These are phyloP conservation scores for Scleroderma bovista DNA, from an alignment of 768 basidiomycete genomes.

Conservation along the genomic window DNA sequence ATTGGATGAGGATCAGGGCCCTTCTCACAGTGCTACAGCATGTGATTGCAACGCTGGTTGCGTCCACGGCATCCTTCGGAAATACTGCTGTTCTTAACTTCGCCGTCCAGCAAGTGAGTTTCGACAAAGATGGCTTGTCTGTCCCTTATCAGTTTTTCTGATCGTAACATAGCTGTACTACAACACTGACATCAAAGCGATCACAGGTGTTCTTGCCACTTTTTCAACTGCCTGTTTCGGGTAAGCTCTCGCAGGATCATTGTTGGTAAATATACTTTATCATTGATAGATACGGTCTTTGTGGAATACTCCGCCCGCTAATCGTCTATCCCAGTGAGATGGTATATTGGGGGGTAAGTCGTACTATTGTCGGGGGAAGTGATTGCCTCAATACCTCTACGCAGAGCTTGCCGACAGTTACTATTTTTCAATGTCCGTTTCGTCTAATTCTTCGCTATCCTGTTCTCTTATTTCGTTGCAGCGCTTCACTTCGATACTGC, in stretches of 20 bases:
- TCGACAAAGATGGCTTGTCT: neutral
- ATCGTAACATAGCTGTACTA: conserved; percentile 51
- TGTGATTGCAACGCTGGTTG: conserved; percentile 50
- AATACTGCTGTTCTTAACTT: conserved; percentile 55
- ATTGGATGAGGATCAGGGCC: neutral
- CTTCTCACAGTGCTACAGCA: conserved; percentile 36
- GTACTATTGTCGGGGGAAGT: neutral
- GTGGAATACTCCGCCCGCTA: conserved; percentile 52
- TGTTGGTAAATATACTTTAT: neutral
- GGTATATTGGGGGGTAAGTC: conserved; percentile 53
- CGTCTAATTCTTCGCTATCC: neutral
- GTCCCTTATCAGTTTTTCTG: neutral
- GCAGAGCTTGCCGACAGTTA: conserved; percentile 52
- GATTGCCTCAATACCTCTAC: neutral
- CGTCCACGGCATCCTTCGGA: conserved; percentile 50
- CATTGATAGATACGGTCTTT: conserved; percentile 48
- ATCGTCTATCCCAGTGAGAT: conserved; percentile 60
- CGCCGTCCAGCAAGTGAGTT: conserved; percentile 49
- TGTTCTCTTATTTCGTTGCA: conserved; percentile 25
- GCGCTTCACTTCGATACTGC: conserved; percentile 45
- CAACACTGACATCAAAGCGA: conserved; percentile 47
- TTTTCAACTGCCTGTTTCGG: conserved; percentile 64
- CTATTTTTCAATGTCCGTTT: conserved; percentile 49
- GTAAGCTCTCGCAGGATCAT: conserved; percentile 22
- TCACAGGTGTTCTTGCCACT: conserved; percentile 54